Conservation (phyloP, 192 early-diverging fungal species). For the Geranomyces variabilis region DNA sequence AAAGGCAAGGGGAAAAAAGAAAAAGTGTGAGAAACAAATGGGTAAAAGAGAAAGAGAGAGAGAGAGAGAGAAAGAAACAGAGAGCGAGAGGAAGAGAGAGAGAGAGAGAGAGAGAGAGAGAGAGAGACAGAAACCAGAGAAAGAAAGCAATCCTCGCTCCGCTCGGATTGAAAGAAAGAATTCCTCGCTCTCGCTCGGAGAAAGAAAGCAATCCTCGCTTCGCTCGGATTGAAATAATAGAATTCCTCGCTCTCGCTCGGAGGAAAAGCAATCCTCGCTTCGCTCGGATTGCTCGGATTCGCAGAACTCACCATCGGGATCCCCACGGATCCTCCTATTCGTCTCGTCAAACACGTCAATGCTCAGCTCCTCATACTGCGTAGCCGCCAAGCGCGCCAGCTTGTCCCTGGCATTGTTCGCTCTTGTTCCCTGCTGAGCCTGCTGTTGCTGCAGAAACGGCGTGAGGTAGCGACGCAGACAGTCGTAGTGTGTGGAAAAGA, state of each 20-base stretch:
- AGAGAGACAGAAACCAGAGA: too few relatives aligned
- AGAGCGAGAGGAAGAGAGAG: too few relatives aligned
- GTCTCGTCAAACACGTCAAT: constrained; percentile 92
- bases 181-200: too few relatives aligned
- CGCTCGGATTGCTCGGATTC: too few relatives aligned
- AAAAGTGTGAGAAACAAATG: background rate
- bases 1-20: too few relatives aligned
- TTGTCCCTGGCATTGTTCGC: constrained; percentile 28
- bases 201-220: background rate
- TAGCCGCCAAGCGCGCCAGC: constrained; percentile 59
- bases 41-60: constrained; percentile 29
- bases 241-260: background rate
- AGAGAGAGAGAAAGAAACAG: too few relatives aligned
- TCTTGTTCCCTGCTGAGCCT: background rate
- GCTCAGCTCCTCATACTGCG: constrained; percentile 86
- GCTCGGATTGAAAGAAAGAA: background rate
- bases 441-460: constrained; percentile 11
- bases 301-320: constrained; percentile 54
- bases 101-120: too few relatives aligned
- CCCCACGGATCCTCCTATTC: constrained; percentile 55
- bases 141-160: too few relatives aligned
- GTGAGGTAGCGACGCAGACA: constrained; percentile 15
- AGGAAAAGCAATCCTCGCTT: too few relatives aligned
- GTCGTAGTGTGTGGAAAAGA: constrained; percentile 19
- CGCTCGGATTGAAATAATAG: background rate